Percentiles rank a stretch among this genome's conserved stretches.
phyloP scores from a whole-genome alignment of 495 filamentous ascomycete genomes.

The Evansstolkia leycettana region DNA sequence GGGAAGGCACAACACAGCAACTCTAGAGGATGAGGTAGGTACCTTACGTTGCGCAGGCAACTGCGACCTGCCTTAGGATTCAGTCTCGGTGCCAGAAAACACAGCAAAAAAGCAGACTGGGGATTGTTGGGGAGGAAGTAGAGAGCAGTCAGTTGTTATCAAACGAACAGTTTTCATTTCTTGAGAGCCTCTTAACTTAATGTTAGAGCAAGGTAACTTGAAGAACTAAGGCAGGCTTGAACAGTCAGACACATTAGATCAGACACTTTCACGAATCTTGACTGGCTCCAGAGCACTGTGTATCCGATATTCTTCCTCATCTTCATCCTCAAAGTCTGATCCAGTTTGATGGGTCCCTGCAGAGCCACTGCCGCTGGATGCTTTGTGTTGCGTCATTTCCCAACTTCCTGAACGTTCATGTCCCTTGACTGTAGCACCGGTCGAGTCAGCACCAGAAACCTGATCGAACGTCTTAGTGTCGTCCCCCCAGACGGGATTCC shows the following conservation, averaged over 20 bases:
- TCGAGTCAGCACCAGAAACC: conserved; percentile 2
- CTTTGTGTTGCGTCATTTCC: conserved; percentile 31
- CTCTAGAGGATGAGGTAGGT: too few relatives aligned
- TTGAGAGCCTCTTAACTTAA: too few relatives aligned
- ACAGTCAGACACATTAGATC: conserved; percentile 1
- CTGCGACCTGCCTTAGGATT: too few relatives aligned
- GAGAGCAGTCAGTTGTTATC: too few relatives aligned
- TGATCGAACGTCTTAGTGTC: conserved; percentile 10
- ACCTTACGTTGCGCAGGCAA: too few relatives aligned
- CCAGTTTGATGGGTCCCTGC: neutral
- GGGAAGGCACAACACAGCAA: too few relatives aligned
- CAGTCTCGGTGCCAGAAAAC: too few relatives aligned
- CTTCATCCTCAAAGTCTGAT: conserved; percentile 8
- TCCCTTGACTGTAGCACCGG: conserved; percentile 17
- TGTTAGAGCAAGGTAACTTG: too few relatives aligned
- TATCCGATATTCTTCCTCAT: conserved; percentile 19
- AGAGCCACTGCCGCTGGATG: conserved; percentile 3
- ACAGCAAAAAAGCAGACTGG: too few relatives aligned
- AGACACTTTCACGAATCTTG: conserved; percentile 24
- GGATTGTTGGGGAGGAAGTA: too few relatives aligned
- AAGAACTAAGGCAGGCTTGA: too few relatives aligned
- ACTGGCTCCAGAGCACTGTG: conserved; percentile 19
- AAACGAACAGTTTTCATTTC: too few relatives aligned
- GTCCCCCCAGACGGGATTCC: conserved; percentile 14
- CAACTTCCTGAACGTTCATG: conserved; percentile 40